phyloP scores from a whole-genome alignment of 2,329 filamentous ascomycete species.

The Scytalidium lignicola region DNA sequence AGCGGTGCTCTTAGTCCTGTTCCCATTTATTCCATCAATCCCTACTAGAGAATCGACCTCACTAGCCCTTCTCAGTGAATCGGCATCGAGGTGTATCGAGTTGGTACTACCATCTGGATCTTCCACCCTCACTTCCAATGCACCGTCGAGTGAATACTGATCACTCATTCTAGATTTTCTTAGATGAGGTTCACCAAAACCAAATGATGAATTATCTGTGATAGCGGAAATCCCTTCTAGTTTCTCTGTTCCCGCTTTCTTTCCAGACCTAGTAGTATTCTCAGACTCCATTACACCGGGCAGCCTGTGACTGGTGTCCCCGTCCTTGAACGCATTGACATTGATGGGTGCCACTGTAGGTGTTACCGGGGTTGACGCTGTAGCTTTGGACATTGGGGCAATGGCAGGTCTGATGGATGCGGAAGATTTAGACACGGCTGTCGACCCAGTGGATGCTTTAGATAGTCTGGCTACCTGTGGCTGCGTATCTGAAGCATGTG shows the following conservation, averaged over 20 bases:
- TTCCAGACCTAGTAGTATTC: conserved; percentile 7
- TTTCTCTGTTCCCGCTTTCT: neutral
- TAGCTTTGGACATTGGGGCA: conserved; percentile 25
- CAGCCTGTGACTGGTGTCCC: conserved; percentile 36
- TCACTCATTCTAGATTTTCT: conserved; percentile 15
- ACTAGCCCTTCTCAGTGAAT: neutral
- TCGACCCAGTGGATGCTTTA: conserved; percentile 22
- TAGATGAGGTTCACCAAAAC: conserved; percentile 3
- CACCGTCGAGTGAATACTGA: neutral
- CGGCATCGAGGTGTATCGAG: neutral
- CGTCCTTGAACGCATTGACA: conserved; percentile 43
- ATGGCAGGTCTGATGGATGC: conserved; percentile 21
- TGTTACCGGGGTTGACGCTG: conserved; percentile 21
- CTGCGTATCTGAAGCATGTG: conserved; percentile 22
- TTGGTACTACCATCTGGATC: conserved; percentile 1
- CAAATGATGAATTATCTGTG: neutral
- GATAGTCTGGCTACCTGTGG: conserved; percentile 27
- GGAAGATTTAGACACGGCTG: conserved; percentile 20
- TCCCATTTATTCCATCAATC: neutral
- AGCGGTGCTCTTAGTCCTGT: conserved; percentile 20
- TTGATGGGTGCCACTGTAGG: conserved; percentile 45
- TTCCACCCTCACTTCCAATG: conserved; percentile 3
- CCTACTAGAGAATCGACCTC: neutral
- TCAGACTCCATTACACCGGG: conserved; percentile 16
- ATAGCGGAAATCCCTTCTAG: neutral